A percentile compares a stretch with the other conserved stretches of the same genome.
These are phyloP conservation scores for Cladosporium halotolerans DNA, from an alignment of 2,329 filamentous ascomycete genomes.

Conservation along the genomic window DNA sequence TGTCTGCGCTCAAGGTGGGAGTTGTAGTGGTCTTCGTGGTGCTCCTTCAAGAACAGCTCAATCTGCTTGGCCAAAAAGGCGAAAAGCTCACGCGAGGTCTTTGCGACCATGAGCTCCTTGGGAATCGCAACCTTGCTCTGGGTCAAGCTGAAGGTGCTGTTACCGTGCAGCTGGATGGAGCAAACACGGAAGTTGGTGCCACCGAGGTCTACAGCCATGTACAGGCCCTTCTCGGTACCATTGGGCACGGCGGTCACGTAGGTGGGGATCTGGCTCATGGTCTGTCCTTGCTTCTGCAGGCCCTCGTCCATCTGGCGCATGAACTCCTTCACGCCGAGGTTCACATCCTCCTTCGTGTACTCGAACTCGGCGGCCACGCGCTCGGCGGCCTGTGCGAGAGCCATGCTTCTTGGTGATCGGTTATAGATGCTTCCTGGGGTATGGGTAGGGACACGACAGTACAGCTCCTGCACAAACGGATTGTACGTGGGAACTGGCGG, in stretches of 20 bases:
- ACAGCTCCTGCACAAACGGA: constrained; percentile 31
- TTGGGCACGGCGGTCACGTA: constrained; percentile 95
- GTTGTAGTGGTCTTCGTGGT: constrained; percentile 83
- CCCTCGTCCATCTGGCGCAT: constrained; percentile 86
- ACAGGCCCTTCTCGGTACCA: constrained; percentile 96
- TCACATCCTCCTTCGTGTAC: constrained; percentile 70
- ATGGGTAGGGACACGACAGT: constrained; percentile 28
- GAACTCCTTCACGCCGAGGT: constrained; percentile 77
- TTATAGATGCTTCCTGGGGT: constrained; percentile 23
- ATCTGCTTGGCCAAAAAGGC: constrained; percentile 90
- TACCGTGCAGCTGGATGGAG: constrained; percentile 86
- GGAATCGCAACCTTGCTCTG: constrained; percentile 92
- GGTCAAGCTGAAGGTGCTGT: constrained; percentile 89
- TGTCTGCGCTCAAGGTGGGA: constrained; percentile 42
- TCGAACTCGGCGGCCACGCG: constrained; percentile 80
- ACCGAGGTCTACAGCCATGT: constrained; percentile 94
- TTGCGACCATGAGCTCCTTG: constrained; percentile 79
- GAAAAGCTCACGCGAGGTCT: constrained; percentile 82
- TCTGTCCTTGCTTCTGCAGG: constrained; percentile 67
- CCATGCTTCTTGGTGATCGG: constrained; percentile 40
- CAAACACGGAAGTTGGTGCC: constrained; percentile 98
- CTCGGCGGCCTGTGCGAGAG: constrained; percentile 63
- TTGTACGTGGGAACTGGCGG: constrained; percentile 24
- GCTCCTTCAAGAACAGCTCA: constrained; percentile 75
- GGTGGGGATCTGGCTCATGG: constrained; percentile 90